Conservation (phyloP, 805 yeast genomes). For the Saturnispora hagleri region DNA sequence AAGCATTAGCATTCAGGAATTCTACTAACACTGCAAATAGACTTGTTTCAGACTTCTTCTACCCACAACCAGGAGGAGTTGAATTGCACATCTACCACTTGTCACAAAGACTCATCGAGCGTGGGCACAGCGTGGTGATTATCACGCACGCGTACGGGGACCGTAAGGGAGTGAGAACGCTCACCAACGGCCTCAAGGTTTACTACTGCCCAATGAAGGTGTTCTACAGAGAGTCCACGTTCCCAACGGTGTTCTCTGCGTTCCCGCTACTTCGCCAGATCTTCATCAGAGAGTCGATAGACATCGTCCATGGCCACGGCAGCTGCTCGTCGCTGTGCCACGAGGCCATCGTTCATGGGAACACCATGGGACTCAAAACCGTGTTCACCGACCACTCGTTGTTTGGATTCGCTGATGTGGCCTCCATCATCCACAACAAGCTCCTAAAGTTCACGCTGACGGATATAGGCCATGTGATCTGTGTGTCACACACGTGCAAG, state of each 20-base stretch:
- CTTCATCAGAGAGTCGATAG: conserved; percentile 73
- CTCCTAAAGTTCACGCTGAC: conserved; percentile 71
- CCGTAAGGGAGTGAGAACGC: conserved; percentile 69
- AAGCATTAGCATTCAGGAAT: neutral
- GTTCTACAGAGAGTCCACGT: conserved; percentile 73
- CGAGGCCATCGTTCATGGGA: conserved; percentile 85
- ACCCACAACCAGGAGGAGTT: conserved; percentile 98
- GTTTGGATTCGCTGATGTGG: conserved; percentile 85
- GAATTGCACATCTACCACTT: conserved; percentile 91
- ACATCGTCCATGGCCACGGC: conserved; percentile 94
- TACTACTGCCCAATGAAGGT: conserved; percentile 81
- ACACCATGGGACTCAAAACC: conserved; percentile 86
- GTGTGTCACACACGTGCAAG: conserved; percentile 93
- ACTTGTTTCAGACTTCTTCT: conserved; percentile 92
- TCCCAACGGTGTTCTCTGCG: conserved; percentile 82
- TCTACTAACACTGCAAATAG: conserved; percentile 5
- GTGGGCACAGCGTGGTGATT: conserved; percentile 80
- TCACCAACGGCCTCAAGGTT: conserved; percentile 87
- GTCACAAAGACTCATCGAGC: conserved; percentile 66
- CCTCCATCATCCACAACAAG: conserved; percentile 80
- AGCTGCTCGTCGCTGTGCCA: conserved; percentile 79
- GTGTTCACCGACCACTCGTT: conserved; percentile 94
- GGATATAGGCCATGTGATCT: conserved; percentile 87
- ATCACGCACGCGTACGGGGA: conserved; percentile 85
- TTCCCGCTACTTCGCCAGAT: conserved; percentile 83